Base-by-base conservation (phyloP, 2,329 filamentous ascomycete genomes). In the Fusarium globosum region DNA sequence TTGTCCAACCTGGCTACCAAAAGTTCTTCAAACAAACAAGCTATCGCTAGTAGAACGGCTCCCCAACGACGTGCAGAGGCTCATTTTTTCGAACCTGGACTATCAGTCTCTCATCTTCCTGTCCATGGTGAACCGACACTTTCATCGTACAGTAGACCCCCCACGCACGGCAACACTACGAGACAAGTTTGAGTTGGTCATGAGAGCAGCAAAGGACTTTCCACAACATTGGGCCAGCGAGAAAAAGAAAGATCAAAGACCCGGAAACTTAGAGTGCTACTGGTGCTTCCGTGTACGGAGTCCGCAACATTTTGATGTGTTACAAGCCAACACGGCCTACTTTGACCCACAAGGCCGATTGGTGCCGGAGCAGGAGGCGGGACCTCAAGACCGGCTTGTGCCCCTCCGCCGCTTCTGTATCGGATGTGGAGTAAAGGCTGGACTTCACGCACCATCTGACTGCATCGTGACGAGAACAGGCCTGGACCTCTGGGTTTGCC, bases 231-330 rank as follows among this genome's bases (percentile, higher is more conserved):
- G 83, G 26, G 80, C 82, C 10, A 80, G 77, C 67, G 80, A 82
- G 52, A 82, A 80, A 67, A 80, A 80, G 14, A 79, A 79, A 53
- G 79, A 82, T 51, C 81, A 83, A 66, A 78, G 80, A 57, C 83
- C 82, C 1, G 82, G 83, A 21, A 85, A 85, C 71, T 81, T 83
- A 49, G 83, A 84, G 66, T 85, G 83, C 71, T 84, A 84, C 71
- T 76, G 83, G 33, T 85, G 83, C 76, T 84, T 82, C 67, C 80
- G 82, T 4, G 82, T 85, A n/a, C 80, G 82, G 49, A 76, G 77
- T 7, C 82, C 83, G 10, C 80, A 81, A 45, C 78, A 81, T 65
- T 84, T 85, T 69, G 82, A 85, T 65, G 77, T 79, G 63, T 74
- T 81, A 21, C 82, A 84, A 63, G 77, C 79, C 7, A 76, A 79